These are phyloP conservation scores for Diaporthe citriasiana DNA, from an alignment of 2,329 filamentous ascomycete genomes.

Conservation along the genomic window DNA sequence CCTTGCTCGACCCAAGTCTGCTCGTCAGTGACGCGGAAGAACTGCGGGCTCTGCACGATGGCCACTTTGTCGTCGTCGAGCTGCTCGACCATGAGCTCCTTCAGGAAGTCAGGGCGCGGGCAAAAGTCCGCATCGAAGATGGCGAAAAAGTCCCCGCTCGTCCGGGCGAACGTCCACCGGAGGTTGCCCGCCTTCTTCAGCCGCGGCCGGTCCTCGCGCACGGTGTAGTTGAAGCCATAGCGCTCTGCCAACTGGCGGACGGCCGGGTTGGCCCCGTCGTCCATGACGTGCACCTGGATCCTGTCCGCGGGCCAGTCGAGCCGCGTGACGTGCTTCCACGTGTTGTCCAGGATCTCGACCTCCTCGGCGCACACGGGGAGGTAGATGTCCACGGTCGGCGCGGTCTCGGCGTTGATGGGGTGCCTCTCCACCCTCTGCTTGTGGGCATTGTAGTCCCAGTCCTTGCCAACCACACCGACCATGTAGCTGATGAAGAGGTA, in stretches of 20 bases:
- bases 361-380: constrained; percentile 59
- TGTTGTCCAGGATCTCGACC: constrained; percentile 56
- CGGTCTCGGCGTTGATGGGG: constrained; percentile 52
- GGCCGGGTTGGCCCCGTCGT: constrained; percentile 53
- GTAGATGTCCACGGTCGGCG: constrained; percentile 57
- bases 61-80: constrained; percentile 55
- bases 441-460: constrained; percentile 55
- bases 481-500: constrained; percentile 58
- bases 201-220: constrained; percentile 57
- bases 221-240: constrained; percentile 57
- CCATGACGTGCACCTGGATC: constrained; percentile 56
- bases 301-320: constrained; percentile 55
- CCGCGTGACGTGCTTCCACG: constrained; percentile 51
- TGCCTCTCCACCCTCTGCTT: constrained; percentile 49
- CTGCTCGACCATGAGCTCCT: constrained; percentile 56
- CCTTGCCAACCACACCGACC: constrained; percentile 56
- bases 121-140: constrained; percentile 61
- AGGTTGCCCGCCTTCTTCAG: constrained; percentile 60
- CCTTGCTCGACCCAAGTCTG: constrained; percentile 61
- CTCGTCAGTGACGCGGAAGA: constrained; percentile 55
- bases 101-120: constrained; percentile 56
- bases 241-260: constrained; percentile 50
- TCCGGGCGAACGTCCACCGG: constrained; percentile 56
- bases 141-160: constrained; percentile 56
- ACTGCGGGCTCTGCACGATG: constrained; percentile 59